A percentile compares a stretch with the other conserved stretches of the same genome.
Conservation (phyloP, 345 rosid genomes). For the Pistacia vera region DNA sequence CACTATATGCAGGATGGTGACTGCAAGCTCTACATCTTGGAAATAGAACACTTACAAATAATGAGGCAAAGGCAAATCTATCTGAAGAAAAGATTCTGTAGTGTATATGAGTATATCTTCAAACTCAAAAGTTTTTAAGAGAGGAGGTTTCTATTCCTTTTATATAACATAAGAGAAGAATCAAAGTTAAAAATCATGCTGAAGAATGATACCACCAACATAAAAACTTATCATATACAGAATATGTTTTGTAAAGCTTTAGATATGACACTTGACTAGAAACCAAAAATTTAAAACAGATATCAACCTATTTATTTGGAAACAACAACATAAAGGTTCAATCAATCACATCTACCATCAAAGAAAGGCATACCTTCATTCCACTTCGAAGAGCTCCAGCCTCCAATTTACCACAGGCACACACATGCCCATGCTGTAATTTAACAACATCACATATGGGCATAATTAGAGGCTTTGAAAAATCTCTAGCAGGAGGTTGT, state of each 20-base stretch:
- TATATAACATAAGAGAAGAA: not conserved
- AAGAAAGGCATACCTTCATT: conserved; percentile 57
- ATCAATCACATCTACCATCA: not conserved
- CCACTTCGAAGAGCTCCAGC: conserved; percentile 93
- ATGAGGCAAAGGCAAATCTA: not conserved
- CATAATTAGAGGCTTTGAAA: conserved; percentile 84
- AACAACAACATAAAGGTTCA: not conserved
- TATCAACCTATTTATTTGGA: no score
- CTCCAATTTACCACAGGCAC: conserved; percentile 89
- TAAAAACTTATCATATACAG: not conserved
- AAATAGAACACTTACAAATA: not conserved
- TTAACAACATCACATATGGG: conserved; percentile 87
- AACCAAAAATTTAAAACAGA: not conserved
- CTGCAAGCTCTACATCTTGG: not conserved
- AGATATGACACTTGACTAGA: not conserved
- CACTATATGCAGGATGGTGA: not conserved
- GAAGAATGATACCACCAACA: not conserved
- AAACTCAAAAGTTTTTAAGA: not conserved
- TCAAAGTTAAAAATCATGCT: not conserved
- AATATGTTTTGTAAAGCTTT: not conserved
- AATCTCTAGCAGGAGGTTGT: conserved; percentile 74
- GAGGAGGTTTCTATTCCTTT: not conserved
- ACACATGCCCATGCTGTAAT: conserved; percentile 65
- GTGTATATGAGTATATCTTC: not conserved
- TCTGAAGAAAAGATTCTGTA: not conserved